Conservation (phyloP, 805 yeast species). For the Cyberlindnera galapagoensis region DNA sequence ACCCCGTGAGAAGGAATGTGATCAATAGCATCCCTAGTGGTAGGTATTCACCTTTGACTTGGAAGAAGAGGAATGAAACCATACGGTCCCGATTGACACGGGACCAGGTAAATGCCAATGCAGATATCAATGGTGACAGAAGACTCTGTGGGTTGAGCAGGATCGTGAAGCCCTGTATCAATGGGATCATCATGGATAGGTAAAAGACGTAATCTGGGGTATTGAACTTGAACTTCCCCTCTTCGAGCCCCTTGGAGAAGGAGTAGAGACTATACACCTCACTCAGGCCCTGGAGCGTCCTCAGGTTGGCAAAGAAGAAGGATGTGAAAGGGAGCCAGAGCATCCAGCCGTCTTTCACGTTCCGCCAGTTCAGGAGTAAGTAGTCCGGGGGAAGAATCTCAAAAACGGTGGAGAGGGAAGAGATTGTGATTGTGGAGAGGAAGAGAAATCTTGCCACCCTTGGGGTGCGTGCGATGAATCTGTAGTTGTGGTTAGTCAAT, state of each 20-base stretch:
- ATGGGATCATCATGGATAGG: constrained; percentile 40
- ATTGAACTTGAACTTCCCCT: constrained; percentile 38
- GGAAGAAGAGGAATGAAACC: constrained; percentile 47
- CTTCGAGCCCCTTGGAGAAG: constrained; percentile 51
- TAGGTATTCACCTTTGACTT: constrained; percentile 51
- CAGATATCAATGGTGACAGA: constrained; percentile 38
- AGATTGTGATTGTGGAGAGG: constrained; percentile 40
- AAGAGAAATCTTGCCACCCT: constrained; percentile 54
- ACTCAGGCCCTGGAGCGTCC: constrained; percentile 39
- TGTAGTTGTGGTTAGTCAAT: constrained; percentile 5
- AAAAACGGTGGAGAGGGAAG: constrained; percentile 34
- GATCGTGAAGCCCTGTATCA: constrained; percentile 33
- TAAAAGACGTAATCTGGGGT: constrained; percentile 54
- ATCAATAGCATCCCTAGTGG: constrained; percentile 44
- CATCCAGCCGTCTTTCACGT: constrained; percentile 29
- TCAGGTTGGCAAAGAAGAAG: constrained; percentile 37
- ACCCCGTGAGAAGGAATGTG: constrained; percentile 38
- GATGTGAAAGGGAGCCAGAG: constrained; percentile 43
- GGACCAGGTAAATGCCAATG: constrained; percentile 57
- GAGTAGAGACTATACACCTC: constrained; percentile 52
- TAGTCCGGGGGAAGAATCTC: constrained; percentile 18
- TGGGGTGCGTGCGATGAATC: constrained; percentile 42
- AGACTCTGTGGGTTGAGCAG: constrained; percentile 26
- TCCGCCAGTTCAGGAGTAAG: constrained; percentile 23
- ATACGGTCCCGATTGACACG: constrained; percentile 43